Base-by-base conservation (phyloP, 2,329 filamentous ascomycete species). In the Pseudopithomyces maydicus region DNA sequence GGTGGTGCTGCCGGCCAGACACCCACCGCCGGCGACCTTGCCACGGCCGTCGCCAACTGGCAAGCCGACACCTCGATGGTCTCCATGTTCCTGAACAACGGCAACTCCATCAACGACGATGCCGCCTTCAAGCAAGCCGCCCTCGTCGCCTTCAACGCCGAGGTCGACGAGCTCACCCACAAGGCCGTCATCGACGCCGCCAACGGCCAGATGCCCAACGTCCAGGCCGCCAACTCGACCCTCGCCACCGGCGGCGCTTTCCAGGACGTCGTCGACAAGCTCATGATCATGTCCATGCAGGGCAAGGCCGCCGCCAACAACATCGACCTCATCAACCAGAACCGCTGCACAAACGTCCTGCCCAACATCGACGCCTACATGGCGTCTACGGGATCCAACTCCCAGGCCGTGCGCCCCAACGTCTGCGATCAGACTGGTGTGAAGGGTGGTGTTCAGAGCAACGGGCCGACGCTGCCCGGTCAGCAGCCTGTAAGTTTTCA, bases 231-330 rank as follows among this genome's bases (percentile, higher is more conserved):
- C 51, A 76, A 75, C 64, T 70, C 69, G 61, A 76, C 73, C 26
- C 70, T 76, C 45, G 72, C 66, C 8, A 73, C 68, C 32, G 71
- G 68, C 8, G 74, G 74, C 59, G 62, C 70, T 33, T 76, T 76
- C 70, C 71, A 74, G 62, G 72, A 74, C 61, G 74, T 76, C 42
- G 74, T 76, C 55, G 64, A 72, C 65, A 76, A 74, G 66, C 69
- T 76, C 43, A 67, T 74, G 66, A 51, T 67, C 51, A 76, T 76
- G 74, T 69, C 65, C 35, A 54, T 68, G 26, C 66, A 75, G 64
- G 74, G 74, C 17, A 63, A 57, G 56, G 71, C 69, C 47, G 69
- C 72, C 6, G 66, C 59, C 12, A 59, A 55, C 38, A 73, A 74
- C 62, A 73, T 74, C 52, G 70, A 74, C 47, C 55, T 74, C 65